A percentile compares a stretch with the other conserved stretches of the same genome.
Evolutionary conservation across 1,284 basidiomycete genomes (phyloP).

Genomic region (Farysia itapuensis): DNA sequence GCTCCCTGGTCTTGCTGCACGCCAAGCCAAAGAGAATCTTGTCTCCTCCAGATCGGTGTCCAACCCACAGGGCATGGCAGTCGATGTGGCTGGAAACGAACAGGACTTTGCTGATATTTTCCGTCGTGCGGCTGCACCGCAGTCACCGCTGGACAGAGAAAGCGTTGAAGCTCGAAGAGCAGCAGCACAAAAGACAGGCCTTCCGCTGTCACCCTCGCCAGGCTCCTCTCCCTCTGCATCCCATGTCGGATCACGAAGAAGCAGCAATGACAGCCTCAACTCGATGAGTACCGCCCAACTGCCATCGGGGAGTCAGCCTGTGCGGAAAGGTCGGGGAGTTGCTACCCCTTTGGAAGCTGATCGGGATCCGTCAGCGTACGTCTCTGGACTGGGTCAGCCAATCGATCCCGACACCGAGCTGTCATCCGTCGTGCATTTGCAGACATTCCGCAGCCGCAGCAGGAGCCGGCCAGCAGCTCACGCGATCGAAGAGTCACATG

Average conservation of each 20-base stretch:
- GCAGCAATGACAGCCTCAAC: conserved; percentile 30
- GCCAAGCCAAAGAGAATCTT: conserved; percentile 19
- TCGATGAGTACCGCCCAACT: conserved; percentile 1
- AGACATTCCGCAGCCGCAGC: conserved; percentile 51
- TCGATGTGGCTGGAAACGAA: neutral
- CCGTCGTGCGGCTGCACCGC: conserved; percentile 8
- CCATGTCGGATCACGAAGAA: conserved; percentile 20
- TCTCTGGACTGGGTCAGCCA: conserved; percentile 51
- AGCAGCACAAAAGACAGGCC: conserved; percentile 16
- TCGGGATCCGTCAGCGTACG: conserved; percentile 45
- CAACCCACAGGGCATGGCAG: neutral
- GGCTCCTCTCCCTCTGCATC: conserved; percentile 25
- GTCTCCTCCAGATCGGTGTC: neutral
- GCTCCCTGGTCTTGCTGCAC: conserved; percentile 28
- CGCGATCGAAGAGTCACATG: conserved; percentile 1
- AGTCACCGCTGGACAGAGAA: conserved; percentile 2
- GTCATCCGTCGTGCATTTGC: conserved; percentile 53
- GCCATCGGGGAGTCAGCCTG: neutral
- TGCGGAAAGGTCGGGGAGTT: conserved; percentile 21
- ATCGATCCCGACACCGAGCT: conserved; percentile 57
- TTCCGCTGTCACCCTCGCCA: conserved; percentile 23
- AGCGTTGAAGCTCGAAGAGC: conserved; percentile 12
- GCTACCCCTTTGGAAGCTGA: conserved; percentile 29
- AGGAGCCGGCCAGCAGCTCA: conserved; percentile 28
- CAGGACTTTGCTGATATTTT: conserved; percentile 27